Evolutionary conservation across 2,329 filamentous ascomycete genomes (phyloP).

Genomic region (Fusarium avenaceum): DNA sequence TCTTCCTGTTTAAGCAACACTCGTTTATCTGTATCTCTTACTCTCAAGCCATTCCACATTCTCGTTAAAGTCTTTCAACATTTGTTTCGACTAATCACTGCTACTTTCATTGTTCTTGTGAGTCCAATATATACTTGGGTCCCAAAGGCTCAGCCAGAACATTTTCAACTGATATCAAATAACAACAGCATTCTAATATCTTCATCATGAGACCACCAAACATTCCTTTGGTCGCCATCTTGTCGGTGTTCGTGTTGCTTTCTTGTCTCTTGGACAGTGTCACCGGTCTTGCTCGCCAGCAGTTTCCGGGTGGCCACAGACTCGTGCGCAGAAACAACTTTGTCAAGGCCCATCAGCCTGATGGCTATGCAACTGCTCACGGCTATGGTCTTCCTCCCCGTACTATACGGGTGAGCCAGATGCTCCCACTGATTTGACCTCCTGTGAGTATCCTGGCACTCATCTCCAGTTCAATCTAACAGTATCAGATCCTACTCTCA

Average conservation of each 20-base stretch:
- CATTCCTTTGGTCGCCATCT: constrained; percentile 51
- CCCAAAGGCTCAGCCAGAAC: background rate
- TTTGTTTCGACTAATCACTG: constrained; percentile 2
- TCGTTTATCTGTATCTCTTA: constrained; percentile 30
- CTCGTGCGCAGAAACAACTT: constrained; percentile 22
- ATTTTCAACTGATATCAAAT: constrained; percentile 8
- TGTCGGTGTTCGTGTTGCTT: constrained; percentile 50
- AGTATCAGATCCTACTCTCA: constrained; percentile 21
- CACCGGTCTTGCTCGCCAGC: constrained; percentile 17
- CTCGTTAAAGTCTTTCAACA: constrained; percentile 16
- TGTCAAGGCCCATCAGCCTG: constrained; percentile 23
- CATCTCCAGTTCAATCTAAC: constrained; percentile 15
- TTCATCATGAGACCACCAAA: constrained; percentile 56
- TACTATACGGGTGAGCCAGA: constrained; percentile 38
- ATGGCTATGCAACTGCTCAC: constrained; percentile 27
- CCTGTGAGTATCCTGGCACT: constrained; percentile 20
- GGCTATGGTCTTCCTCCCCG: constrained; percentile 44
- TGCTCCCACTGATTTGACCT: constrained; percentile 6
- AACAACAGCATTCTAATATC: constrained; percentile 14
- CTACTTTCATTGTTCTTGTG: constrained; percentile 7
- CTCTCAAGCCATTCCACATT: constrained; percentile 7
- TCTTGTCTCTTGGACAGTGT: constrained; percentile 32
- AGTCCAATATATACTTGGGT: background rate
- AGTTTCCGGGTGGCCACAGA: background rate
- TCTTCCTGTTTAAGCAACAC: constrained; percentile 5